Evolutionary conservation across 169 alveolate genomes (phyloP), one percentile per base, ranked within the genome.

Genomic region (Plasmodium relictum): DNA sequence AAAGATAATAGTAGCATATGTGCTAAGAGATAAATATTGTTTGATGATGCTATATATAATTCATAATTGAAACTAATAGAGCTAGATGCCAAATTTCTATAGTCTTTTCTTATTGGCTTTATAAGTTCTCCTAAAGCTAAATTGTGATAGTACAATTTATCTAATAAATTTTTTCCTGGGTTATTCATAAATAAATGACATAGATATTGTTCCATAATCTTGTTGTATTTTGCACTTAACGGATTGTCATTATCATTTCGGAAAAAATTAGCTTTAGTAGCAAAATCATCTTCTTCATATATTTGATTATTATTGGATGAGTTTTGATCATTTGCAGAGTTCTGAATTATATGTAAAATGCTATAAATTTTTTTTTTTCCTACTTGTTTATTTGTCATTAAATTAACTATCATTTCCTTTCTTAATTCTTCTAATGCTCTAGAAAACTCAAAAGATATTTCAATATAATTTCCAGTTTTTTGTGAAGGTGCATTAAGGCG

Each of bases 51-150:
- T 41, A 83, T 69, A 45, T 69, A 70, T 3, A 83, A 68, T 69
- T 83, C 85, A 45, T 83, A 70, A 72, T 66, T 70, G 12, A 83
- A 48, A 20, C 66, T 73, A 26, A 83, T 45, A 52, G 85, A 56
- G 5, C 58, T 24, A 5, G 89, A 48, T 45, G 89, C 80, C 14
- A 16, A 1, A 12, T 48, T 65, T 37, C 7, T 78, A 18, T 63
- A 78, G 18, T 78, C 63, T 48, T 9, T 78, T 70, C 76, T 78
- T 16, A 78, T 50, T n/a, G 89, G 78, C 24, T 78, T 22, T 22
- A 78, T 70, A 26, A 83, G 68, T 69, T 69, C 83, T 2, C 91
- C 91, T 22, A 83, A 54, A n/a, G 91, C 85, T 39, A 69, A 58
- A 58, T 59, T 83, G 16, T 69, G 72, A 22, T 16, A 56, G 52